Percentiles rank a stretch among this genome's conserved stretches.
Conservation (phyloP, 2,329 filamentous ascomycete species). For the Monosporascus sp. region DNA sequence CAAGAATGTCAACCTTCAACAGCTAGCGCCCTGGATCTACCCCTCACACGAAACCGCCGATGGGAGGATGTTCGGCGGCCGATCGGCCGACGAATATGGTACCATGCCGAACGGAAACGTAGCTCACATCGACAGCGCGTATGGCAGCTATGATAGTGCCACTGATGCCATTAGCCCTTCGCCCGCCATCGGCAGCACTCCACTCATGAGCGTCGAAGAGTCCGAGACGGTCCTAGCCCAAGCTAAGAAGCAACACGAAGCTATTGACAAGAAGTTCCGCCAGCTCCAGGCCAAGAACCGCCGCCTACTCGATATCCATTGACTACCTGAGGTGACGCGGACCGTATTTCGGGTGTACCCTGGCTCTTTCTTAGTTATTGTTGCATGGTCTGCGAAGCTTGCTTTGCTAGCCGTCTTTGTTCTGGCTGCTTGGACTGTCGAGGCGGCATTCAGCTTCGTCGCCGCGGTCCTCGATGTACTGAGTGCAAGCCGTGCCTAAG, state of each 20-base stretch:
- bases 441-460: background rate
- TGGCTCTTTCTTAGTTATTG: constrained; percentile 8
- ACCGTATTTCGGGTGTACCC: constrained; percentile 2
- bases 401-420: constrained; percentile 2
- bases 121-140: constrained; percentile 11
- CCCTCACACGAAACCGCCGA: constrained; percentile 38
- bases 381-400: constrained; percentile 10
- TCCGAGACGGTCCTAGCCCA: constrained; percentile 48
- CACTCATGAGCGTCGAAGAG: constrained; percentile 57
- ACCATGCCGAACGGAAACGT: constrained; percentile 5
- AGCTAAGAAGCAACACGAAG: constrained; percentile 28
- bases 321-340: constrained; percentile 14
- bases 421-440: background rate
- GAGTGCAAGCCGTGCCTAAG: background rate
- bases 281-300: constrained; percentile 25
- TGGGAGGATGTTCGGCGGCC: constrained; percentile 24
- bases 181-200: constrained; percentile 41
- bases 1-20: constrained; percentile 46
- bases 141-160: constrained; percentile 26
- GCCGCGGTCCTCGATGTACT: background rate
- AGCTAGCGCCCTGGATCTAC: constrained; percentile 52
- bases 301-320: constrained; percentile 24
- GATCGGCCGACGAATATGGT: constrained; percentile 17
- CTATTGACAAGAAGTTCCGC: constrained; percentile 27
- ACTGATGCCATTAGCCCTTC: constrained; percentile 18